Conservation (phyloP, 1,284 basidiomycete genomes). For the Puccinia novopanici region DNA sequence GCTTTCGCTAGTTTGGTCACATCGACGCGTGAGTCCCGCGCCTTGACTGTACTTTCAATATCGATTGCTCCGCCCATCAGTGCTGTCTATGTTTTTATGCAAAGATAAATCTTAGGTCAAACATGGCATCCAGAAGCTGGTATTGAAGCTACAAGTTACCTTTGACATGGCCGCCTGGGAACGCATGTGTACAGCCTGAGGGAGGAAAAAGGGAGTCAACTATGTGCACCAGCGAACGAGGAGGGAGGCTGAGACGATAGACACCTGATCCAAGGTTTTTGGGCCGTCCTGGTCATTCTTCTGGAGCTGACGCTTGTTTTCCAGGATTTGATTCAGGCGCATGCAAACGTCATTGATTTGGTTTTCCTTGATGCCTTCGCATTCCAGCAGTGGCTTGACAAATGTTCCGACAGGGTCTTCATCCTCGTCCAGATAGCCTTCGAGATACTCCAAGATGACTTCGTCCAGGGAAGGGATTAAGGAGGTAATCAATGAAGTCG, state of each 20-base stretch:
- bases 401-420: constrained; percentile 64
- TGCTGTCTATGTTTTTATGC: constrained; percentile 66
- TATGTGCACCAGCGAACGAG: neutral
- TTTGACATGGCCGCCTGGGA: constrained; percentile 64
- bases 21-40: constrained; percentile 88
- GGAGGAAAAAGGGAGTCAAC: neutral
- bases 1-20: constrained; percentile 97
- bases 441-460: constrained; percentile 86
- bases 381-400: constrained; percentile 39
- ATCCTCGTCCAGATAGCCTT: constrained; percentile 88
- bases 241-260: constrained; percentile 55
- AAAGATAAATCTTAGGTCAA: constrained; percentile 54
- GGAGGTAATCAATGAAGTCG: constrained; percentile 75
- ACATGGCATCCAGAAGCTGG: constrained; percentile 55
- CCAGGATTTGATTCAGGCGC: constrained; percentile 74
- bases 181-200: constrained; percentile 86
- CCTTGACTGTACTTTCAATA: constrained; percentile 73
- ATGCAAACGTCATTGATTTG: constrained; percentile 79
- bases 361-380: constrained; percentile 34
- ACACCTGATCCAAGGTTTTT: constrained; percentile 58
- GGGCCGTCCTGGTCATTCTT: constrained; percentile 56
- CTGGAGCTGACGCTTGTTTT: constrained; percentile 63
- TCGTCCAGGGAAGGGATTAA: constrained; percentile 86
- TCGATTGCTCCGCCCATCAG: constrained; percentile 79
- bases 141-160: constrained; percentile 22